These are phyloP conservation scores for Coniochaeta ligniaria DNA, from an alignment of 2,329 filamentous ascomycete species.

Conservation along the genomic window DNA sequence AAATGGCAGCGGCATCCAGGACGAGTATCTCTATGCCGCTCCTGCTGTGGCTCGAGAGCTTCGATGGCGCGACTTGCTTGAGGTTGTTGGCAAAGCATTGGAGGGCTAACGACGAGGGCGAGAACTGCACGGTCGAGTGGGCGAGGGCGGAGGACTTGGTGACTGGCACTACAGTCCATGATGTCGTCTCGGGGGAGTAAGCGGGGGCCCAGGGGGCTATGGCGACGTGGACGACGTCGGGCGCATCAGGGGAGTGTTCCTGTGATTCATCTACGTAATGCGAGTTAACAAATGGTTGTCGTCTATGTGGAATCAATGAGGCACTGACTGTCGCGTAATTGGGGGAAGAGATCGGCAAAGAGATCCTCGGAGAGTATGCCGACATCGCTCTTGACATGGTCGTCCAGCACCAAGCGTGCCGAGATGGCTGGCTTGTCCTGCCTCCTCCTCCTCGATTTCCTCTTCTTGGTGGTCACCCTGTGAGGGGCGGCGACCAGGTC, in stretches of 20 bases:
- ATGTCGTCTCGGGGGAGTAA: constrained; percentile 49
- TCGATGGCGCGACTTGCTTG: constrained; percentile 68
- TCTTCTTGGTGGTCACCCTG: constrained; percentile 29
- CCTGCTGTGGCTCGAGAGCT: constrained; percentile 63
- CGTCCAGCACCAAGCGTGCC: constrained; percentile 77
- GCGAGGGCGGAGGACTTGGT: constrained; percentile 56
- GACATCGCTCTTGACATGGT: constrained; percentile 76
- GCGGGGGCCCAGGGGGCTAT: constrained; percentile 67
- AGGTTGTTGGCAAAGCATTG: constrained; percentile 73
- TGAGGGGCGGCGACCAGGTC: constrained; percentile 13
- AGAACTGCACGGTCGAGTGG: constrained; percentile 73
- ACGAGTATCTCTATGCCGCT: constrained; percentile 78
- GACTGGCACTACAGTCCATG: constrained; percentile 83
- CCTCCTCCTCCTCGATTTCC: constrained; percentile 45
- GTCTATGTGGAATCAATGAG: constrained; percentile 11
- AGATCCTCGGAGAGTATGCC: constrained; percentile 84
- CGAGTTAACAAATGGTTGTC: constrained; percentile 6
- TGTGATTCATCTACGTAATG: constrained; percentile 11
- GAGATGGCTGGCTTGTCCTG: constrained; percentile 69
- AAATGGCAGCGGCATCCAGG: constrained; percentile 71
- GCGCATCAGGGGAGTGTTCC: constrained; percentile 19
- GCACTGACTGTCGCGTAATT: constrained; percentile 44
- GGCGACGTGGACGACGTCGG: constrained; percentile 55
- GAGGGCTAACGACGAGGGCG: constrained; percentile 62
- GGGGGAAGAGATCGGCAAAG: constrained; percentile 72